Conservation (phyloP, 805 yeast species). For the Wickerhamiella sergipiensis region DNA sequence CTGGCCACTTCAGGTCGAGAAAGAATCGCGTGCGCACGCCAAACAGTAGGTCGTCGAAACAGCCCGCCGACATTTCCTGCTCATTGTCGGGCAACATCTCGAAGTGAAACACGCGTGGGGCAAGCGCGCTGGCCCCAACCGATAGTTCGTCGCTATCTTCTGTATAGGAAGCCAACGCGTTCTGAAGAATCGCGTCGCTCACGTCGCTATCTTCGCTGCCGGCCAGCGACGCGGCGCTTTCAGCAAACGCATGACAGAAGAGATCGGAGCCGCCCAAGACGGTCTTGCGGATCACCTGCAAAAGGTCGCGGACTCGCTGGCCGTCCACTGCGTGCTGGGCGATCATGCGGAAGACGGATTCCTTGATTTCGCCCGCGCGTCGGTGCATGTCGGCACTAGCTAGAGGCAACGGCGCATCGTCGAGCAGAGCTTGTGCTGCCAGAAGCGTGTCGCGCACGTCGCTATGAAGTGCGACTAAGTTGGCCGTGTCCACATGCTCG, state of each 20-base stretch:
- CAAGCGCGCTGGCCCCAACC: slow-evolving; percentile 4
- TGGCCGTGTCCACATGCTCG: slow-evolving; percentile 7
- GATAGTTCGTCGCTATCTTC: slow-evolving; percentile 6
- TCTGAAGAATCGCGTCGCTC: neutral
- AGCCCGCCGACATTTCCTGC: slow-evolving; percentile 3
- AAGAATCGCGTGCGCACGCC: slow-evolving; percentile 8
- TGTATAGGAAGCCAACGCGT: slow-evolving; percentile 4
- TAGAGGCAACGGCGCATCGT: neutral
- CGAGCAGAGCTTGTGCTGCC: neutral
- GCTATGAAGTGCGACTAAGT: neutral
- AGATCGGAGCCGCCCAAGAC: slow-evolving; percentile 12
- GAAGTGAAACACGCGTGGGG: neutral
- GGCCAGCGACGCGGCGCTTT: neutral
- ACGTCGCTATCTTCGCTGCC: no score
- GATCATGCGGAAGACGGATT: neutral
- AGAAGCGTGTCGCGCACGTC: neutral
- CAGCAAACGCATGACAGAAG: slow-evolving; percentile 5
- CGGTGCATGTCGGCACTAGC: neutral
- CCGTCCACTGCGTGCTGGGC: neutral
- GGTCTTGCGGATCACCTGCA: slow-evolving; percentile 9
- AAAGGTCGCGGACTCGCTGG: slow-evolving; percentile 4
- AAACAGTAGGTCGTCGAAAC: slow-evolving; percentile 13
- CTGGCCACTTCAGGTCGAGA: slow-evolving; percentile 16
- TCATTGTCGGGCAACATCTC: neutral
- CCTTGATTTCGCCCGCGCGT: neutral